Percentiles rank a stretch among this genome's conserved stretches.
Evolutionary conservation across 2,329 filamentous ascomycete species (phyloP).

Genomic region (Clonostachys rosea): DNA sequence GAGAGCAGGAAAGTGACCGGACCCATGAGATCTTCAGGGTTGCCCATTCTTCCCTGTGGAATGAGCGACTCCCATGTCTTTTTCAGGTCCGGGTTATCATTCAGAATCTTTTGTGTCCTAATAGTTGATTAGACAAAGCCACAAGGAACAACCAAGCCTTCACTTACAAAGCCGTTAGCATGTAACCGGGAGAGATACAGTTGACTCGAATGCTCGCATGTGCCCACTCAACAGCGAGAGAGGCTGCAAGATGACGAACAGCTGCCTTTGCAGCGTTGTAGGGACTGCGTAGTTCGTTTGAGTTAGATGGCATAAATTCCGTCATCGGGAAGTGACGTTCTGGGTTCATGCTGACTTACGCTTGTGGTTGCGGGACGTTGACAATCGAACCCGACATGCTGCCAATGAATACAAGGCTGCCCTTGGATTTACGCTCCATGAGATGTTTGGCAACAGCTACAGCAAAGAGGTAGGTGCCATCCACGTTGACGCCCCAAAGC

Average conservation of each 20-base stretch:
- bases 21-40: conserved; percentile 88
- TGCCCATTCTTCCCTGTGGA: conserved; percentile 89
- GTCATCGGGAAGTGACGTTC: no score
- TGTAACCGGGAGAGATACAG: conserved; percentile 93
- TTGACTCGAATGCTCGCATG: conserved; percentile 85
- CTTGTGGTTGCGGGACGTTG: conserved; percentile 92
- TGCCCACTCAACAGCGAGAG: conserved; percentile 92
- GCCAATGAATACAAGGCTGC: conserved; percentile 91
- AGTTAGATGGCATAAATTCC: no score
- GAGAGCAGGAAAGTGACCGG: conserved; percentile 83
- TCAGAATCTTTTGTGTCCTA: conserved; percentile 81
- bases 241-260: conserved; percentile 81
- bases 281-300: conserved; percentile 30
- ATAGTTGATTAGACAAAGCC: no score
- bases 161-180: conserved; percentile 73
- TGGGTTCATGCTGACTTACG: conserved; percentile 17
- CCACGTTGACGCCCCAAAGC: conserved; percentile 91
- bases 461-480: conserved; percentile 86
- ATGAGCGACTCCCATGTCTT: conserved; percentile 90
- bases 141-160: no score
- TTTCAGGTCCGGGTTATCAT: conserved; percentile 87
- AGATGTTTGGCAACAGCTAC: conserved; percentile 81
- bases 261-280: conserved; percentile 95
- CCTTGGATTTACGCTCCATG: conserved; percentile 72
- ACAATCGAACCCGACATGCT: conserved; percentile 94